A percentile compares a stretch with the other conserved stretches of the same genome.
Conservation (phyloP, 2,329 filamentous ascomycete species). For the Diplodia intermedia region DNA sequence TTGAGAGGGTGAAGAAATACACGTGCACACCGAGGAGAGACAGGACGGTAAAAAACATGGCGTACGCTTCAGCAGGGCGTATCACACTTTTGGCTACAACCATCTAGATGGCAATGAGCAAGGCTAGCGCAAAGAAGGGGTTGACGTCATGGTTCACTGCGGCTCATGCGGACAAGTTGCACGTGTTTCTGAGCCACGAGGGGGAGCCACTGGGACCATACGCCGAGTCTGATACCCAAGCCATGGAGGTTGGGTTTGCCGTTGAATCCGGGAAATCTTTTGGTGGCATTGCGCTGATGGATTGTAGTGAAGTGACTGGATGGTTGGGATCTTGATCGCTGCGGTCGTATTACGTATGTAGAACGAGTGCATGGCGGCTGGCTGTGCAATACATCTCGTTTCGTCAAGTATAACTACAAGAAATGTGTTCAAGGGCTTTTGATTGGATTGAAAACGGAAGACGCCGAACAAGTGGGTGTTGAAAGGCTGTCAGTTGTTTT, state of each 20-base stretch:
- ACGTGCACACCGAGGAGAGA: not conserved
- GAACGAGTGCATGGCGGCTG: too few relatives aligned
- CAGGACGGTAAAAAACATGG: constrained; percentile 34
- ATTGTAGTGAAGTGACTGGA: not conserved
- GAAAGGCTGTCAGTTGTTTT: too few relatives aligned
- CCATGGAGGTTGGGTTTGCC: constrained; percentile 45
- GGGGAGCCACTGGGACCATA: constrained; percentile 43
- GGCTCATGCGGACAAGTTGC: constrained; percentile 40
- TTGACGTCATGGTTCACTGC: constrained; percentile 35
- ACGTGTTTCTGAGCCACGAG: constrained; percentile 39
- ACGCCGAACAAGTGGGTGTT: too few relatives aligned
- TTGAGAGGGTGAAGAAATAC: not conserved
- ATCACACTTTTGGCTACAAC: constrained; percentile 33
- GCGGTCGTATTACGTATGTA: too few relatives aligned
- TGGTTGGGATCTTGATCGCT: not conserved
- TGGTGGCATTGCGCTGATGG: not conserved
- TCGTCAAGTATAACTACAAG: too few relatives aligned
- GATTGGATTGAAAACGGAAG: too few relatives aligned
- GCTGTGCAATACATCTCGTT: too few relatives aligned
- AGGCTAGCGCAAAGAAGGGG: constrained; percentile 37
- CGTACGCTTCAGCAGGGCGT: constrained; percentile 38
- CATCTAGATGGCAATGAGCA: constrained; percentile 38
- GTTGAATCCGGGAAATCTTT: constrained; percentile 32
- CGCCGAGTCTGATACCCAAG: constrained; percentile 44
- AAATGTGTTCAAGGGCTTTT: too few relatives aligned